phyloP scores from a whole-genome alignment of 148 eudicot species.

The Dianthus caryophyllus region DNA sequence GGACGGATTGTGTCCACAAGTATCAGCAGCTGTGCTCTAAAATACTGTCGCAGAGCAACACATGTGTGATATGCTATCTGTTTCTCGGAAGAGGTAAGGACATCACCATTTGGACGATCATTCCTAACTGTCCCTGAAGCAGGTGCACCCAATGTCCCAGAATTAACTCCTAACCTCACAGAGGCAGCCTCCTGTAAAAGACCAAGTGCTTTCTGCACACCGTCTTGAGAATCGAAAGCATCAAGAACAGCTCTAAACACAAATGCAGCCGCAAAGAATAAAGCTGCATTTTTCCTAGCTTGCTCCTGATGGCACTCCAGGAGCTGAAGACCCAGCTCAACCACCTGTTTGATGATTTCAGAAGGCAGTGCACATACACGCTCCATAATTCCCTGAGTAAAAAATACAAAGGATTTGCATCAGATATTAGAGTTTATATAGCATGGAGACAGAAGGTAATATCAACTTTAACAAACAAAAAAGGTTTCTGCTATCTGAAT shows the following conservation, averaged over 20 bases:
- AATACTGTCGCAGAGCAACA: slow-evolving; percentile 89
- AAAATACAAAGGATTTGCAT: background rate
- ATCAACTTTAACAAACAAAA: slow-evolving; percentile 8
- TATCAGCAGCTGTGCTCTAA: slow-evolving; percentile 79
- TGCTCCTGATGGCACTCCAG: slow-evolving; percentile 87
- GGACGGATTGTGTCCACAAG: slow-evolving; percentile 89
- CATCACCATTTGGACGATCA: slow-evolving; percentile 77
- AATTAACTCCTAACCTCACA: slow-evolving; percentile 72
- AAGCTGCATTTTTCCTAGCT: slow-evolving; percentile 90
- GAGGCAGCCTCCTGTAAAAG: slow-evolving; percentile 79
- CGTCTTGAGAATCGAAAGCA: slow-evolving; percentile 85
- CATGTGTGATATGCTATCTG: slow-evolving; percentile 95
- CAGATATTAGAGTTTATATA: background rate
- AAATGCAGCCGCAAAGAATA: slow-evolving; percentile 90
- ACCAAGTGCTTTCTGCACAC: slow-evolving; percentile 65
- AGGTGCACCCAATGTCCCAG: slow-evolving; percentile 58
- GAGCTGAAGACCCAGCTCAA: slow-evolving; percentile 86
- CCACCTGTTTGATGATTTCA: slow-evolving; percentile 59
- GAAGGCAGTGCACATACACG: slow-evolving; percentile 93
- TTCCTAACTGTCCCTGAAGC: slow-evolving; percentile 59
- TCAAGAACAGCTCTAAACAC: slow-evolving; percentile 91
- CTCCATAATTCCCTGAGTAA: slow-evolving; percentile 85
- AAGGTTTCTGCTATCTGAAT: background rate
- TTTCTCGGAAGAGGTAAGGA: slow-evolving; percentile 83
- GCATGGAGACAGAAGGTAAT: background rate